A percentile compares a stretch with the other conserved stretches of the same genome.
Conservation (phyloP, 805 yeast species). For the Pichia exigua region DNA sequence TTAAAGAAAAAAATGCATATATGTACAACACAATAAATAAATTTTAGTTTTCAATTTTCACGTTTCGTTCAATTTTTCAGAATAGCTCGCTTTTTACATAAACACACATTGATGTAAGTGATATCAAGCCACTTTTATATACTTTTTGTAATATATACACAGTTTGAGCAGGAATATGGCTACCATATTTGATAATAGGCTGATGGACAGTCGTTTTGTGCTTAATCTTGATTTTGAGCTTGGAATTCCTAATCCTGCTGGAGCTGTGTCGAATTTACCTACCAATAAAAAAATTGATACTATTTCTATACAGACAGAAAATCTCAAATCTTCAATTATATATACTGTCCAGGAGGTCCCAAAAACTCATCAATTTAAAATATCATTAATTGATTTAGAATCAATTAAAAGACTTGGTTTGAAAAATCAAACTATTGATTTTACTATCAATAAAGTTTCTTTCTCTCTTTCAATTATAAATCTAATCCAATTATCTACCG, state of each 20-base stretch:
- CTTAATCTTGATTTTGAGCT: background rate
- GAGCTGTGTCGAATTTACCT: background rate
- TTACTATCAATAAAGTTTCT: background rate
- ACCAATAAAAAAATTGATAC: background rate
- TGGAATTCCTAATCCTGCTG: background rate
- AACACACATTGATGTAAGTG: background rate
- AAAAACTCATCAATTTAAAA: background rate
- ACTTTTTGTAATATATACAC: background rate
- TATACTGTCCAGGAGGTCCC: background rate
- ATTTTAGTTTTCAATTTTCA: no score
- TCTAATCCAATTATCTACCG: background rate
- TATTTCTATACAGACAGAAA: background rate
- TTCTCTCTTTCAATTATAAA: background rate
- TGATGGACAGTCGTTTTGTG: background rate
- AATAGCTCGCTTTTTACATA: background rate
- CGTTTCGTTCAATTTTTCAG: no score
- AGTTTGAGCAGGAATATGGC: background rate
- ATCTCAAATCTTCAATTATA: background rate
- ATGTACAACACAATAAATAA: no score
- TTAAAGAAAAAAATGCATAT: no score
- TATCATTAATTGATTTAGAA: background rate
- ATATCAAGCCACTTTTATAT: no score
- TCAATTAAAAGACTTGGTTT: slow-evolving; percentile 2
- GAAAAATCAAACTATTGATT: slow-evolving; percentile 1
- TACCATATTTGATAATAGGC: background rate